Percentiles rank a stretch among this genome's conserved stretches.
Evolutionary conservation across 768 basidiomycete species (phyloP).

Genomic region (Mycena capillaripes): DNA sequence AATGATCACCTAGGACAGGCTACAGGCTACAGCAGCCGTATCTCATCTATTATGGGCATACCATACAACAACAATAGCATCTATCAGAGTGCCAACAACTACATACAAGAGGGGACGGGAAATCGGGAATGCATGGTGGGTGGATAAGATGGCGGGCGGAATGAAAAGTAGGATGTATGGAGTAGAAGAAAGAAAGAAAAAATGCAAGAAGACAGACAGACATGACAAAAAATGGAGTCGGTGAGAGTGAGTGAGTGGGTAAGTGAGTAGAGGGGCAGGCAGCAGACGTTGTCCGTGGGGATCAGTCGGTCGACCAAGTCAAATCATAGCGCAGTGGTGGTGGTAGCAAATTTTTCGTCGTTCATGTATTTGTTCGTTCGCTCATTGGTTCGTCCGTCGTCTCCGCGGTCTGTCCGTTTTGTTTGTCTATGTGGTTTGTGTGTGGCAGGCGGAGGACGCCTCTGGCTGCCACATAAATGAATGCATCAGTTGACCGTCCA

Average conservation of each 20-base stretch:
- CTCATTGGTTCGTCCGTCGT: constrained; percentile 8
- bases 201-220: constrained; percentile 18
- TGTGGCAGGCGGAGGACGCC: too few species aligned
- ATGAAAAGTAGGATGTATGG: neutral
- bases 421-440: constrained; percentile 18
- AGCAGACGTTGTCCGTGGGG: neutral
- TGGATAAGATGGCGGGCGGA: constrained; percentile 11
- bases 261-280: too few species aligned
- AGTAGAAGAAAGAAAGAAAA: constrained; percentile 2
- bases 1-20: neutral
- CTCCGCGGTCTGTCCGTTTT: constrained; percentile 18
- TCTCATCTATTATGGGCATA: constrained; percentile 20
- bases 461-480: constrained; percentile 11
- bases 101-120: neutral
- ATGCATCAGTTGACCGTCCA: neutral
- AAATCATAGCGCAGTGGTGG: neutral
- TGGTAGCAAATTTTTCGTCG: too few species aligned
- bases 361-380: too few species aligned
- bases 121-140: constrained; percentile 16
- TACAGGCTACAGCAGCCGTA: neutral
- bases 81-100: constrained; percentile 22
- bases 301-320: too few species aligned
- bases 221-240: neutral
- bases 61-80: constrained; percentile 27
- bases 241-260: constrained; percentile 7